Evolutionary conservation across 208 protist genomes (phyloP), one percentile per base, ranked within the genome.

Genomic region (Acanthamoeba triangularis): DNA sequence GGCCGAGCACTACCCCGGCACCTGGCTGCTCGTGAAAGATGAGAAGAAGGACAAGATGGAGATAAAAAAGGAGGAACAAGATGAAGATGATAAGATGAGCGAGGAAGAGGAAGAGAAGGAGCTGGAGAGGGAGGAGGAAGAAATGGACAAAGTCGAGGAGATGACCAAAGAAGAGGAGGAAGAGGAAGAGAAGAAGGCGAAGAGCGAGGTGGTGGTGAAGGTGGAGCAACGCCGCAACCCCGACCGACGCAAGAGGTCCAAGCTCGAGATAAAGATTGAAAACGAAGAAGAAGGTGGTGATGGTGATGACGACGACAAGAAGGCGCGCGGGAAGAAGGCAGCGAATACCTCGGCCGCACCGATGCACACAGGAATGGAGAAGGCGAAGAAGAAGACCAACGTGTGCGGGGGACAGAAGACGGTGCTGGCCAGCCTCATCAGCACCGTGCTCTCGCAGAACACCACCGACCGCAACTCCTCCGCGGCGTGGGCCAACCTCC

Each of bases 381-480:
- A 67, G 61, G 8, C 6, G 18, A 67, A 67, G 61, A 10, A 13
- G 61, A 67, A 67, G 61, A 30, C 61, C 61, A 67, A 67, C 61
- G 69, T 80, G n/a, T 80, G 69, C 37, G 69, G 69, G 13, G 69
- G 69, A 44, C 69, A 80, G 69, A 80, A 80, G 80, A 88, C 41
- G 25, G 80, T 88, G 5, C 80, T 88, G 18, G 80, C 41, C 8
- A 63, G 49, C 23, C 30, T 88, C 30, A 63, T 88, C 80, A 88
- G 80, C 35, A 63, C 52, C 30, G 52, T 88, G 28, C 80, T 88
- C 37, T 88, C 80, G 28, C 80, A 88, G 52, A 88, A 88, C 80
- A 88, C 80, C 30, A 65, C 80, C 37, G 80, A 88, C 52, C 80
- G 80, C 80, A 88, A 88, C 80, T 65, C 49, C 16, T 65, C 49